Conservation (phyloP, 257 asterid genomes). For the Paulownia fortunei region DNA sequence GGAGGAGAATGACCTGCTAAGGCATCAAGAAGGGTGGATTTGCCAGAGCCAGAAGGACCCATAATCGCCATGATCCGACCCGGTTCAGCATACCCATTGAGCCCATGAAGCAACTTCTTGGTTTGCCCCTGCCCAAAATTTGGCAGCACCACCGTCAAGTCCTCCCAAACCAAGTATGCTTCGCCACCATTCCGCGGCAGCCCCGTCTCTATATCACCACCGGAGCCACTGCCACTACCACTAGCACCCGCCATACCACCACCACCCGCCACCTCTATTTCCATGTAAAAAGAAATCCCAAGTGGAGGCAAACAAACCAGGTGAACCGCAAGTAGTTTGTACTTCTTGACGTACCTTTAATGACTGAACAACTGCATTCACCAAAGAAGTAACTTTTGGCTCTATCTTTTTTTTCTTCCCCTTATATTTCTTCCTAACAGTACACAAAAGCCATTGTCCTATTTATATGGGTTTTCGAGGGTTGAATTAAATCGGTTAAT, state of each 20-base stretch:
- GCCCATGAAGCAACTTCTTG: conserved; percentile 73
- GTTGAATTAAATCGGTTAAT: background rate
- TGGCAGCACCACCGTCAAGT: conserved; percentile 76
- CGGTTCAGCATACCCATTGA: conserved; percentile 90
- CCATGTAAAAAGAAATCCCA: conserved; percentile 26
- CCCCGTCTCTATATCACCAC: conserved; percentile 49
- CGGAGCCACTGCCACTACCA: conserved; percentile 10
- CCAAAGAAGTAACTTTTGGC: background rate
- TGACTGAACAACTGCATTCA: background rate
- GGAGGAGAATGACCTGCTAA: conserved; percentile 68
- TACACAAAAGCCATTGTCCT: background rate
- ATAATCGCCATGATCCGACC: conserved; percentile 96
- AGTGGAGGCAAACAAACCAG: background rate
- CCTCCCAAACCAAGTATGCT: conserved; percentile 88
- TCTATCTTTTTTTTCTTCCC: background rate
- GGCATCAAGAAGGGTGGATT: conserved; percentile 95
- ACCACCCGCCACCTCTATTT: conserved; percentile 48
- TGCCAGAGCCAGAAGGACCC: conserved; percentile 99
- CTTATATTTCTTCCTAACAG: background rate
- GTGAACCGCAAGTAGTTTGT: conserved; percentile 1
- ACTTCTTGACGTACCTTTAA: background rate
- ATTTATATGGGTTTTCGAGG: background rate
- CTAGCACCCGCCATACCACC: conserved; percentile 21
- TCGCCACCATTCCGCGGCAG: conserved; percentile 47
- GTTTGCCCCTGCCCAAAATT: conserved; percentile 80